Evolutionary conservation across 163 green algal genomes (phyloP), one percentile per base, ranked within the genome.

Genomic region (Chlamydomonas reinhardtii): DNA sequence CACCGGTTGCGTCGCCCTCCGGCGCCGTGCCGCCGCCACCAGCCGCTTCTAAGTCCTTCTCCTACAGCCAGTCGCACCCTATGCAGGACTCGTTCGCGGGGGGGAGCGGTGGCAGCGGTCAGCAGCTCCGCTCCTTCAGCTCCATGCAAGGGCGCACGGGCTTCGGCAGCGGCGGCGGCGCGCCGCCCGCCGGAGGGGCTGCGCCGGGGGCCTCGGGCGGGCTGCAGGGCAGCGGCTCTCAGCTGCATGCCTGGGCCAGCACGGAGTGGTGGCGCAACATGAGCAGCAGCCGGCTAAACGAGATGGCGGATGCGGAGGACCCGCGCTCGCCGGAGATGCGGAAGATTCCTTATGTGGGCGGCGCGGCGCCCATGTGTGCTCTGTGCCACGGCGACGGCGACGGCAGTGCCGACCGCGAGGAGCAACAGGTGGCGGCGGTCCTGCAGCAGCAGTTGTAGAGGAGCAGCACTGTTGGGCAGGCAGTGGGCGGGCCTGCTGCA

Each of bases 191-290:
- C 48, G 48, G 48, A 9, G 48, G 48, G 12, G 48, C 48, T 1
- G 12, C 48, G 48, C 48, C 48, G 11, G 11, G 12, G 48, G 48
- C 48, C 12, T 9, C 19, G 12, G 5, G 48, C 48, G 48, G 48
- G 48, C 48, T 17, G 11, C 48, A 56, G 1, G 14, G 48, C 48
- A 56, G 48, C 48, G 48, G 48, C 48, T 12, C 48, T 9, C 48
- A 56, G 48, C 48, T 56, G 48, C 48, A 56, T 22, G 0, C 64
- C 48, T 85, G 66, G 78, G 64, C 76, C 31, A 64, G 52, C 54
- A 72, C 68, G 29, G 79, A 85, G 34, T 85, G 79, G 79, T 85
- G 79, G 79, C 68, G 79, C 48, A 77, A 70, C 25, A 78, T 85
- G 54, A 78, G 68, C 70, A 80, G 70, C 70, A 66, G 34, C 6